phyloP scores from a whole-genome alignment of 768 basidiomycete species.

The Auriscalpium vulgare region DNA sequence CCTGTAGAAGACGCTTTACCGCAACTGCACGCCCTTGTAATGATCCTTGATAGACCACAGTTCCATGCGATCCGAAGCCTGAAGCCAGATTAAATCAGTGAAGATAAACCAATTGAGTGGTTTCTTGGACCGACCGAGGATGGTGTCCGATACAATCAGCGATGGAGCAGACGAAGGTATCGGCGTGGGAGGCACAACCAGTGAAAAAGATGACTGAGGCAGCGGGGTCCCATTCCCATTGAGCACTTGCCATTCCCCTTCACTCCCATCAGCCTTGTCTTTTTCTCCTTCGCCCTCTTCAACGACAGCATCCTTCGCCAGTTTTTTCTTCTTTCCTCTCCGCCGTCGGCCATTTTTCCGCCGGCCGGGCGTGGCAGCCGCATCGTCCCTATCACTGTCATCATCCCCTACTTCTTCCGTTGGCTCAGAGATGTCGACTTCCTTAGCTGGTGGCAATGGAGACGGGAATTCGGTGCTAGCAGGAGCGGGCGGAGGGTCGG shows the following conservation, averaged over 20 bases:
- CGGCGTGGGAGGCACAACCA: conserved; percentile 19
- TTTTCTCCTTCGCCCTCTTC: conserved; percentile 13
- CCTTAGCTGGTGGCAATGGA: background rate
- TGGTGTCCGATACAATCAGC: conserved; percentile 61
- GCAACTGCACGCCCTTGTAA: conserved; percentile 97
- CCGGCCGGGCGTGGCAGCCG: conserved; percentile 36
- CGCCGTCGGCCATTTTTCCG: conserved; percentile 22
- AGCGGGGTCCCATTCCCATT: conserved; percentile 7
- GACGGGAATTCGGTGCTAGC: no score
- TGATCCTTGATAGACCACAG: conserved; percentile 89
- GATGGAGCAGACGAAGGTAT: conserved; percentile 31
- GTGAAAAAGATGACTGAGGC: conserved; percentile 5
- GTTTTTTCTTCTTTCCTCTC: conserved; percentile 26
- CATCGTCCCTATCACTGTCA: conserved; percentile 52
- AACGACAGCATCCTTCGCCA: conserved; percentile 10
- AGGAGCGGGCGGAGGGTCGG: no score
- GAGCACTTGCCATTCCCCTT: conserved; percentile 13
- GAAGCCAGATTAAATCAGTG: conserved; percentile 4
- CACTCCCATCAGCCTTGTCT: conserved; percentile 18
- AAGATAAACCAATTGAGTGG: background rate
- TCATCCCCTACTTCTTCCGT: conserved; percentile 35
- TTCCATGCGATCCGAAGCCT: conserved; percentile 97
- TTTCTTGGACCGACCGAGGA: conserved; percentile 50
- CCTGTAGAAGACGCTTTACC: conserved; percentile 92
- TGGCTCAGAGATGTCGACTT: background rate